Base-by-base conservation (phyloP, 2,329 filamentous ascomycete genomes). In the Aspergillus quadricinctus region DNA sequence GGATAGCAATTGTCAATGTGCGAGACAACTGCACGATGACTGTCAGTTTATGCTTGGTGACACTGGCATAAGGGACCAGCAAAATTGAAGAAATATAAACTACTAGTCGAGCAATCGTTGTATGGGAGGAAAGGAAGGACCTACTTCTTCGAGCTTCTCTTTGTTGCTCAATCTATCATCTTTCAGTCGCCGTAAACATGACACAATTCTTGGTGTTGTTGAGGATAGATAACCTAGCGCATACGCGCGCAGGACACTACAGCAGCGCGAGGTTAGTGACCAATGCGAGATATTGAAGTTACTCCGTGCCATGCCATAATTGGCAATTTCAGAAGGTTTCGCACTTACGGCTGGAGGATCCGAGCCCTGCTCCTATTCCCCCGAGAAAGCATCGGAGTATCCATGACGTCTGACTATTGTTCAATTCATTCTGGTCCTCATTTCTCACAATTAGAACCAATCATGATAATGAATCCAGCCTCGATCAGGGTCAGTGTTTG, bases 181-280 rank as follows among this genome's bases (percentile, higher is more conserved):
- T 50, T 65, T 61, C n/a, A 78, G 53, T 28, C 66, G 63, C 52
- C 74, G 65, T 48, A 76, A 57, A 57, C 72, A 72, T 50, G 68
- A 67, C 53, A 81, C 59, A 11, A 81, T 55, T 60, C 73, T 77
- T 7, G 80, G 80, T 23, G 72, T 73, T 10, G 78, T 74, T 46
- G 72, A 74, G 31, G 78, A 80, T 37, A 80, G 59, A 68, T 81
- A 80, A 27, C 77, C 78, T 53, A 81, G 62, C 4, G 69, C 75
- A 63, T 80, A 81, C 27, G 79, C 79, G 52, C 75, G 76, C 40
- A 80, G 64, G 46, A 77, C 64, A 25, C 74, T 76, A 56, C 29
- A 57, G 48, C 23, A 37, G 45, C 25, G 28, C 45, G 35, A 29
- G 31, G 40, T 50, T 49, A 52, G 45, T 56, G 48, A 53, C 31